These are phyloP conservation scores for Trichothecium roseum DNA, from an alignment of 2,329 filamentous ascomycete genomes.

Conservation along the genomic window DNA sequence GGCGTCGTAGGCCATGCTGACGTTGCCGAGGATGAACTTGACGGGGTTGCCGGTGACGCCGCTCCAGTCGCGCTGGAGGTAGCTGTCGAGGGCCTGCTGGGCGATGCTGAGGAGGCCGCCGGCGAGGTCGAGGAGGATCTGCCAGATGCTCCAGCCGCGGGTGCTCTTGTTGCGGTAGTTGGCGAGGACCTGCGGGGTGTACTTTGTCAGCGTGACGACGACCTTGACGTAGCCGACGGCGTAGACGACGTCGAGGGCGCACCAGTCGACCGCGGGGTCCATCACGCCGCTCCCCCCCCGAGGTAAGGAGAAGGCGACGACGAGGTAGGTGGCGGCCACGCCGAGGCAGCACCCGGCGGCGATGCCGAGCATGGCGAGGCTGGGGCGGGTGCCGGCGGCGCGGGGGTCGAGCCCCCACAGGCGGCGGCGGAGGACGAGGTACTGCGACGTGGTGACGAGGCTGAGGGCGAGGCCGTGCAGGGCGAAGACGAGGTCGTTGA, in stretches of 20 bases:
- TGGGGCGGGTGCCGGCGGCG: conserved; percentile 42
- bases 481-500: conserved; percentile 87
- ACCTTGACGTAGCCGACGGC: conserved; percentile 83
- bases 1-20: conserved; percentile 76
- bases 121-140: conserved; percentile 73
- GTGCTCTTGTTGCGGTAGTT: conserved; percentile 84
- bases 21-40: conserved; percentile 78
- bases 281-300: conserved; percentile 8
- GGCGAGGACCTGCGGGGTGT: conserved; percentile 73
- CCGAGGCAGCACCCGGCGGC: conserved; percentile 57
- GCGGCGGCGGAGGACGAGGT: conserved; percentile 53
- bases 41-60: conserved; percentile 86
- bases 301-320: too few species aligned
- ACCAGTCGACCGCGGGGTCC: conserved; percentile 39
- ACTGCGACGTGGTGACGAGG: conserved; percentile 64
- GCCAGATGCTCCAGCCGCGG: conserved; percentile 73
- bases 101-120: conserved; percentile 74
- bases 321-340: conserved; percentile 41
- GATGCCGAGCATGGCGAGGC: conserved; percentile 55
- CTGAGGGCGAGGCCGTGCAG: conserved; percentile 68
- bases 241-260: conserved; percentile 53
- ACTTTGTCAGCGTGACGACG: conserved; percentile 81
- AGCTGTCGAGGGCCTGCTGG: conserved; percentile 79
- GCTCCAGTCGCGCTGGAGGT: conserved; percentile 76
- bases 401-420: conserved; percentile 65